Percentiles rank a stretch among this genome's conserved stretches.
Conservation (phyloP, 208 protist species). For the Phytomonas francai region DNA sequence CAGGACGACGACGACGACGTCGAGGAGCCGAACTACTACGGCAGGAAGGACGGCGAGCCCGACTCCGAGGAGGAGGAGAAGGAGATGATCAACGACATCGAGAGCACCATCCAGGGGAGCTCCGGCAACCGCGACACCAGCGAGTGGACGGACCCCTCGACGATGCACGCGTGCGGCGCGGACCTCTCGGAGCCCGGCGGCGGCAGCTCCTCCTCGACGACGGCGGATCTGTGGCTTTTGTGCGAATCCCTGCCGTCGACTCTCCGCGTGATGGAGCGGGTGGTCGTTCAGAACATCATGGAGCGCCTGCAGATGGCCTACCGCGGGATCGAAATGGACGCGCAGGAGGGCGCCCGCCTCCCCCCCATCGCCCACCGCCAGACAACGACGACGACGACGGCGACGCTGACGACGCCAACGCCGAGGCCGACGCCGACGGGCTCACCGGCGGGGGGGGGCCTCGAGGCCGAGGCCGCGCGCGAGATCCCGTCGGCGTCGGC, state of each 20-base stretch:
- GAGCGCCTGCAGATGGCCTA: constrained; percentile 83
- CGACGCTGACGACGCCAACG: constrained; percentile 1
- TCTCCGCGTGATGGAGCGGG: constrained; percentile 85
- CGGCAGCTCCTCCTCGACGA: background rate
- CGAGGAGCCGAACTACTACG: constrained; percentile 22
- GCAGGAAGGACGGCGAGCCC: constrained; percentile 8
- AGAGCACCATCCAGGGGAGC: constrained; percentile 3
- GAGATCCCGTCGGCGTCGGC: background rate
- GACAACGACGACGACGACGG: background rate
- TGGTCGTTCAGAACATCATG: constrained; percentile 87
- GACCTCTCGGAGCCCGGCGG: background rate
- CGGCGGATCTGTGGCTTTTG: constrained; percentile 61
- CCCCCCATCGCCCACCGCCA: background rate
- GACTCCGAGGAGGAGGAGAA: constrained; percentile 41
- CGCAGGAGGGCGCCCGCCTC: background rate
- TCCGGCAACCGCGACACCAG: background rate
- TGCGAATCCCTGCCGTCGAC: constrained; percentile 71
- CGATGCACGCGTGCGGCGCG: background rate
- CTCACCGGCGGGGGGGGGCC: constrained; percentile 1
- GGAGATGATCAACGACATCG: constrained; percentile 21
- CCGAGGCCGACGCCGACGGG: constrained; percentile 7
- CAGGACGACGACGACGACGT: constrained; percentile 40
- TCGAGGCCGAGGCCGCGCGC: background rate
- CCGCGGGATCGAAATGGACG: constrained; percentile 65
- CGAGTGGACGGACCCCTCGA: background rate